phyloP scores from a whole-genome alignment of 768 basidiomycete genomes.

The Boletus huronensis region DNA sequence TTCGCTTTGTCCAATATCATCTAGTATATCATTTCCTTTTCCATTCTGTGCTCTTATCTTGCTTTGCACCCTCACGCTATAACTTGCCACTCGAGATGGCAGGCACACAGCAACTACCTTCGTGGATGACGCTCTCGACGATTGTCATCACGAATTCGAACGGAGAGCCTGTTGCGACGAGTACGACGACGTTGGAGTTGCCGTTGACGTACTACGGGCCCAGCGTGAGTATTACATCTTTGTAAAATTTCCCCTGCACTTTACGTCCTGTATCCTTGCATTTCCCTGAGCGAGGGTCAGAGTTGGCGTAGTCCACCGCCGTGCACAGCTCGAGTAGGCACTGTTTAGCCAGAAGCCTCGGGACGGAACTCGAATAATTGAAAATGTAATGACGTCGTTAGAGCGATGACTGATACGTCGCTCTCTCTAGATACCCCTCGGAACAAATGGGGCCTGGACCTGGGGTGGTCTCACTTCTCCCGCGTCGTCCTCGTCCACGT shows the following conservation, averaged over 20 bases:
- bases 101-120: slow-evolving; percentile 61
- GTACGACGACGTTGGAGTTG: slow-evolving; percentile 56
- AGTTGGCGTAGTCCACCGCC: not conserved
- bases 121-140: slow-evolving; percentile 64
- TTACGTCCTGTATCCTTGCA: not conserved
- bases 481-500: slow-evolving; percentile 34
- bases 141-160: slow-evolving; percentile 50
- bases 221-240: slow-evolving; percentile 51
- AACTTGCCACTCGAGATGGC: slow-evolving; percentile 23
- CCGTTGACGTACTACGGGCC: slow-evolving; percentile 83
- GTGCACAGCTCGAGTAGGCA: not conserved
- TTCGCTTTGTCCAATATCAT: slow-evolving; percentile 3
- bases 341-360: not conserved
- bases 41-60: slow-evolving; percentile 9
- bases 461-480: slow-evolving; percentile 75
- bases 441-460: slow-evolving; percentile 55
- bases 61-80: not conserved
- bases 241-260: not conserved
- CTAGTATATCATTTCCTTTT: slow-evolving; percentile 1
- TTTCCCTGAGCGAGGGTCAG: not conserved
- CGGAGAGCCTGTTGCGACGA: slow-evolving; percentile 54
- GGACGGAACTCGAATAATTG: not conserved
- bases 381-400: slow-evolving; percentile 10
- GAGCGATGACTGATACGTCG: slow-evolving; percentile 11
- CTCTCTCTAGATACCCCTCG: slow-evolving; percentile 63